Conservation (phyloP, 2,329 filamentous ascomycete species). For the Blastomyces silverae region DNA sequence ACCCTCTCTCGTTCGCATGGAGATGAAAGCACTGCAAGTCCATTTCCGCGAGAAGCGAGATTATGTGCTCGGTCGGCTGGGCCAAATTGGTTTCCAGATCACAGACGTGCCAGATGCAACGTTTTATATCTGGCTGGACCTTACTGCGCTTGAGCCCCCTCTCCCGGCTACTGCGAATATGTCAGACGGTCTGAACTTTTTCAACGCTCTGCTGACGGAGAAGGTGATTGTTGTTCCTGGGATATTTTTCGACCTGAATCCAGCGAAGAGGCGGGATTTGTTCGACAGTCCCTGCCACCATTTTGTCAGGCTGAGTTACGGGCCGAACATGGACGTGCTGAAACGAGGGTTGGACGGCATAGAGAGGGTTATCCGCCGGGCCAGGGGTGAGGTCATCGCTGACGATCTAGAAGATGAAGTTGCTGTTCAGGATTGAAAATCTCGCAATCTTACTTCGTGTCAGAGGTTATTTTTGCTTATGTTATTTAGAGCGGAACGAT, state of each 20-base stretch:
- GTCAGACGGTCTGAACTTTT: slow-evolving; percentile 91
- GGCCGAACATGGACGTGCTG: slow-evolving; percentile 70
- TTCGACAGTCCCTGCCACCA: slow-evolving; percentile 95
- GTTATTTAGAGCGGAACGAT: not conserved
- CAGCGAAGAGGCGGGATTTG: slow-evolving; percentile 76
- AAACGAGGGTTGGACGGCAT: slow-evolving; percentile 77
- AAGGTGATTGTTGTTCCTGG: slow-evolving; percentile 95
- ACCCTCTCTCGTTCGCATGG: slow-evolving; percentile 66
- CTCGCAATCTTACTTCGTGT: slow-evolving; percentile 12
- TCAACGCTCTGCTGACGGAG: slow-evolving; percentile 85
- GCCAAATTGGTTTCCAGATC: slow-evolving; percentile 80
- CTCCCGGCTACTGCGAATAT: slow-evolving; percentile 60
- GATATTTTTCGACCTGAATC: slow-evolving; percentile 97
- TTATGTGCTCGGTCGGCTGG: slow-evolving; percentile 73
- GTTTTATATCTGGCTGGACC: slow-evolving; percentile 80
- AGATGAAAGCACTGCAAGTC: slow-evolving; percentile 82
- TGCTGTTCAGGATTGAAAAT: slow-evolving; percentile 29
- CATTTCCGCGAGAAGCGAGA: slow-evolving; percentile 94
- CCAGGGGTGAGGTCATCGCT: slow-evolving; percentile 30
- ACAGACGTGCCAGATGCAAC: slow-evolving; percentile 81
- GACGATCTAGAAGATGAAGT: slow-evolving; percentile 34
- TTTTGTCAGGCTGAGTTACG: slow-evolving; percentile 79
- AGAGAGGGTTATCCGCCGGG: slow-evolving; percentile 62
- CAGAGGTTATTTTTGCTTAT: not conserved
- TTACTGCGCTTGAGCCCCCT: slow-evolving; percentile 45